A percentile compares a stretch with the other conserved stretches of the same genome.
phyloP scores from a whole-genome alignment of 2,329 filamentous ascomycete genomes.

The Ceratocystiopsis sp. region DNA sequence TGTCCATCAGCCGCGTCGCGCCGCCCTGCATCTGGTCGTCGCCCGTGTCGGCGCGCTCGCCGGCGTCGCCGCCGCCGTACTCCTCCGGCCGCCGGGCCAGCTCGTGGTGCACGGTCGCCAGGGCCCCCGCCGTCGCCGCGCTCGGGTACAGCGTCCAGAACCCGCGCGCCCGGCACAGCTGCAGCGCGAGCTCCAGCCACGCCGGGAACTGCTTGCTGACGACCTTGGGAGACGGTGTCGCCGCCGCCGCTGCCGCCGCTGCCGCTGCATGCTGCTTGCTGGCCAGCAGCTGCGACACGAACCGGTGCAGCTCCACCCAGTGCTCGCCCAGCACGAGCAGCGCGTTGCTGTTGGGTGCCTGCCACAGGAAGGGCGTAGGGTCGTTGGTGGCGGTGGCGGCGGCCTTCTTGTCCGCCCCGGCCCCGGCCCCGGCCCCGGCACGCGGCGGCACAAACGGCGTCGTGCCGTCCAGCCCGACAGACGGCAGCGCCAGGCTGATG shows the following conservation, averaged over 20 bases:
- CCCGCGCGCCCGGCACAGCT: conserved; percentile 57
- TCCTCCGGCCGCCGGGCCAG: conserved; percentile 58
- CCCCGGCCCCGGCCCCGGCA: conserved; percentile 2
- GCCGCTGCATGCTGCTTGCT: conserved; percentile 13
- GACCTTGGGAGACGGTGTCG: conserved; percentile 28
- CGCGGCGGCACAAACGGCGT: conserved; percentile 32
- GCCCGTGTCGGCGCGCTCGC: conserved; percentile 10
- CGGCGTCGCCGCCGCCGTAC: conserved; percentile 20
- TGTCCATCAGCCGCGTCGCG: conserved; percentile 31
- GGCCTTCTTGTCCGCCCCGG: background rate
- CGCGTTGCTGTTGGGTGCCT: conserved; percentile 69
- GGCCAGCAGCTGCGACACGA: conserved; percentile 47
- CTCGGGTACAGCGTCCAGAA: conserved; percentile 71
- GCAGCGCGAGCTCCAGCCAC: conserved; percentile 64
- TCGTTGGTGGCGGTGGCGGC: conserved; percentile 17
- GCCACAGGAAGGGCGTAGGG: conserved; percentile 52
- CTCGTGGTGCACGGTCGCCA: conserved; percentile 66
- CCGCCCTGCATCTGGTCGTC: conserved; percentile 16
- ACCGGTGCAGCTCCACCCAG: conserved; percentile 74
- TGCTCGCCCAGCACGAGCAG: conserved; percentile 68
- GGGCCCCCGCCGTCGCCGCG: conserved; percentile 29
- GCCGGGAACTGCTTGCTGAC: conserved; percentile 54
- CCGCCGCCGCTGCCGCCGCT: conserved; percentile 14
- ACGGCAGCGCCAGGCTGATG: conserved; percentile 62
- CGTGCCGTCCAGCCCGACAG: conserved; percentile 40